phyloP scores from a whole-genome alignment of 2,329 filamentous ascomycete genomes.

The Aureobasidium sp. region DNA sequence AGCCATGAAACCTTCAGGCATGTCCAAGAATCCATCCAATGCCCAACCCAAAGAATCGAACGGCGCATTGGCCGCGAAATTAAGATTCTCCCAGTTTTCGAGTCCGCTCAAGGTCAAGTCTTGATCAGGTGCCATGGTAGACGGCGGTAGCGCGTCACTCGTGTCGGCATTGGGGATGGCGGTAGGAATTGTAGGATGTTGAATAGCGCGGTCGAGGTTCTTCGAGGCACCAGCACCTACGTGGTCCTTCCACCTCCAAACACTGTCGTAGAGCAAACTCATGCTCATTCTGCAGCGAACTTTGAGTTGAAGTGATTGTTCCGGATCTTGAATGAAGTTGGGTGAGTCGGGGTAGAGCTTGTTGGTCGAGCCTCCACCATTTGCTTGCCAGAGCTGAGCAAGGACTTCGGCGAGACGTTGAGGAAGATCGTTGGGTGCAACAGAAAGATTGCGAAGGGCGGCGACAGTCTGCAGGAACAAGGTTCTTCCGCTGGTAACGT shows the following conservation, averaged over 20 bases:
- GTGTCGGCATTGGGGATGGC: background rate
- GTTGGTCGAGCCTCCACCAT: constrained; percentile 19
- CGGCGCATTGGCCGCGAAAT: constrained; percentile 57
- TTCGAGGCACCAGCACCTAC: constrained; percentile 43
- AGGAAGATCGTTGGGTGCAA: constrained; percentile 68
- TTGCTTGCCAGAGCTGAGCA: constrained; percentile 73
- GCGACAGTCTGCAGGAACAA: constrained; percentile 64
- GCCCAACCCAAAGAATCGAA: constrained; percentile 94
- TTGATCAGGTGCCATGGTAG: constrained; percentile 29
- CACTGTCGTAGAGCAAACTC: constrained; percentile 75
- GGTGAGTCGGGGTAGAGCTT: constrained; percentile 23
- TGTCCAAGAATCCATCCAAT: constrained; percentile 74
- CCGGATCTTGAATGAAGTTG: constrained; percentile 23
- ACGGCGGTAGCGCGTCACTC: background rate
- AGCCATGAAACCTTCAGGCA: constrained; percentile 41
- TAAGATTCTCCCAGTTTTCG: constrained; percentile 27
- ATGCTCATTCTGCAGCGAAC: constrained; percentile 79
- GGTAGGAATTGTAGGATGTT: constrained; percentile 57
- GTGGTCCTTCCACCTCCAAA: constrained; percentile 79
- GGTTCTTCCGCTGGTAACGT: constrained; percentile 56
- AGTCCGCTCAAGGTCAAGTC: constrained; percentile 21
- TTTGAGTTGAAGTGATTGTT: constrained; percentile 64
- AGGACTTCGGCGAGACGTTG: constrained; percentile 76
- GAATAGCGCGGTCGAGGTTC: constrained; percentile 53
- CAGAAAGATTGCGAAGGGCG: constrained; percentile 62